Evolutionary conservation across 2,329 filamentous ascomycete species (phyloP), one percentile per base, ranked within the genome.

Genomic region (Thermoascus crustaceus): DNA sequence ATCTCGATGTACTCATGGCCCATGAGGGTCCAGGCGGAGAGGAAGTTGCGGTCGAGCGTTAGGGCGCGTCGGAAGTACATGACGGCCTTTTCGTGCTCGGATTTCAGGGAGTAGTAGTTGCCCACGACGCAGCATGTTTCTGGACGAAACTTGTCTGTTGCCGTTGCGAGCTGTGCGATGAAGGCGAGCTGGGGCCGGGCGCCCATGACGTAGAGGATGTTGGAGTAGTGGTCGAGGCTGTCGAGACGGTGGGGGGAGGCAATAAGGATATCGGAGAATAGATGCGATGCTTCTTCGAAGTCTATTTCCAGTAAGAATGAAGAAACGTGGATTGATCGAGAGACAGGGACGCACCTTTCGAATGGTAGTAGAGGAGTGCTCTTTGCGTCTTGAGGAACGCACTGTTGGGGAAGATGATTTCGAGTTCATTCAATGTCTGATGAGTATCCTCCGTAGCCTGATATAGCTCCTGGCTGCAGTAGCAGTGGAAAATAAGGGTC

Each of bases 1-100:
- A 98, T 79, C 61, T 98, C 91, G 35, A 96, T 87, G 50, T 95
- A 98, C 59, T 98, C 91, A 60, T 98, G 91, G 1, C 91, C 91
- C 89, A 98, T 96, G 1, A 98, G 71, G 0, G 91, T 98, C 91
- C 91, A 98, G 2, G 91, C 91, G 0, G 87, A 93, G 10, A 95
- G 73, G 56, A 91, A 98, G 17, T 80, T 82, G 7, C 89, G 80
- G 55, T 98, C 91, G 0, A 98, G 71, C 0, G 86, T 93, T 13
- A 98, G 66, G 0, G 91, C 91, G 14, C 91, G 81, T 3, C 91
- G 82, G 67, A 98, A 98, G 62, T 96, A 96, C 65, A 95, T 87
- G 35, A 98, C 88, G 0, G 91, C 89, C 57, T 98, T 98, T 58
- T 98, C 91, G 57, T 98, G 91, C 57, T 93, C 82, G 0, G 88